Conservation (phyloP, 208 protist genomes). For the Leishmania mexicana region DNA sequence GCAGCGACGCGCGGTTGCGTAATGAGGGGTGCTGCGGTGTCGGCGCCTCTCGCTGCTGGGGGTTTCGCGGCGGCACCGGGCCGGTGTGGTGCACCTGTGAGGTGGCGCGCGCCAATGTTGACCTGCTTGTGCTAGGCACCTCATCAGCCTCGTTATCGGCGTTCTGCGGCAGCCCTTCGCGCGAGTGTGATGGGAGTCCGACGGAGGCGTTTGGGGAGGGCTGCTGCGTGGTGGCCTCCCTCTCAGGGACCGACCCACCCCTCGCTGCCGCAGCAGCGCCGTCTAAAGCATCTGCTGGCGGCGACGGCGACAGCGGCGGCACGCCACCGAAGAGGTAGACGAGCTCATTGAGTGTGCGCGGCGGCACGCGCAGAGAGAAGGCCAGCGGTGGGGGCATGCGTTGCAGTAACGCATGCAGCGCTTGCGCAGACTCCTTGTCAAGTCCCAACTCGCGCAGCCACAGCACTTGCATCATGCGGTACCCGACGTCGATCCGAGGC, state of each 20-base stretch:
- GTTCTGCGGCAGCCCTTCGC: not conserved
- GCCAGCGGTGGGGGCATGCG: conserved; percentile 32
- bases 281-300: not conserved
- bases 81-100: conserved; percentile 1
- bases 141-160: not conserved
- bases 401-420: conserved; percentile 23
- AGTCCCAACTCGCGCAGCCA: conserved; percentile 77
- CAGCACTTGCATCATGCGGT: conserved; percentile 71
- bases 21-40: not conserved
- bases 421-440: conserved; percentile 27
- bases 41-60: conserved; percentile 6
- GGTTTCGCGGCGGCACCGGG: not conserved
- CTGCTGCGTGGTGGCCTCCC: not conserved
- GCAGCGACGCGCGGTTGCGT: conserved; percentile 1
- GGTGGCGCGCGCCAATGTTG: not conserved
- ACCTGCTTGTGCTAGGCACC: not conserved
- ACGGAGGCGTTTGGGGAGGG: not conserved
- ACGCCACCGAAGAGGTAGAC: conserved; percentile 44
- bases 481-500: conserved; percentile 39
- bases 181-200: not conserved
- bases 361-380: conserved; percentile 32
- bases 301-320: conserved; percentile 7
- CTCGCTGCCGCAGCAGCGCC: not conserved
- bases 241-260: not conserved
- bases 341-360: conserved; percentile 48